A percentile compares a stretch with the other conserved stretches of the same genome.
phyloP scores from a whole-genome alignment of 192 early-diverging fungal genomes.

The Coemansia sp. region DNA sequence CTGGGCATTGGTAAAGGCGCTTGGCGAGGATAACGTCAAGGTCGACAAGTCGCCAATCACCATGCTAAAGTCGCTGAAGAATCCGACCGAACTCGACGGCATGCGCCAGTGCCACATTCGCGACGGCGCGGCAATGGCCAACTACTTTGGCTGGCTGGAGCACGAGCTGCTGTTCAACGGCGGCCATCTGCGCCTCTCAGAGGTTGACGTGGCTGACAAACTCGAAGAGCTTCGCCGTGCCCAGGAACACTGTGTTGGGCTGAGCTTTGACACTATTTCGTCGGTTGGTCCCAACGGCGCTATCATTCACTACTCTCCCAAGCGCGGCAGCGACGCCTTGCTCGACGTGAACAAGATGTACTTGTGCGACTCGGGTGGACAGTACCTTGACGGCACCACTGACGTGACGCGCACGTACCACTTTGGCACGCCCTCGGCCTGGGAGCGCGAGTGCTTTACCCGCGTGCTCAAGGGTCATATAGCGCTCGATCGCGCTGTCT shows the following conservation, averaged over 20 bases:
- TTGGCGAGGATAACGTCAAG: slow-evolving; percentile 64
- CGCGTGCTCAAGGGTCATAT: slow-evolving; percentile 99
- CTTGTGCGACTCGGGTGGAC: slow-evolving; percentile 95
- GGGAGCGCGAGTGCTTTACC: slow-evolving; percentile 93
- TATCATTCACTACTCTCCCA: slow-evolving; percentile 97
- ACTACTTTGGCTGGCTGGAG: slow-evolving; percentile 95
- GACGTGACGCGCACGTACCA: slow-evolving; percentile 96
- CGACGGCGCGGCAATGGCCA: slow-evolving; percentile 86
- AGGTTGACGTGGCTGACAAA: slow-evolving; percentile 85
- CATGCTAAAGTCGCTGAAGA: slow-evolving; percentile 93
- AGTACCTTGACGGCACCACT: slow-evolving; percentile 96
- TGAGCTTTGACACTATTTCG: slow-evolving; percentile 97
- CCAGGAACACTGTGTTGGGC: slow-evolving; percentile 84
- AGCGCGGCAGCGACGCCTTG: slow-evolving; percentile 74
- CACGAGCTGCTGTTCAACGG: slow-evolving; percentile 74
- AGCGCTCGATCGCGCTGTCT: slow-evolving; percentile 84
- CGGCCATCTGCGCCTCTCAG: slow-evolving; percentile 68
- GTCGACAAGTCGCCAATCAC: slow-evolving; percentile 73
- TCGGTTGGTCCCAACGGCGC: slow-evolving; percentile 95
- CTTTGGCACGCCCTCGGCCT: slow-evolving; percentile 80
- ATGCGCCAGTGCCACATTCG: slow-evolving; percentile 91
- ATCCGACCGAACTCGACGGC: slow-evolving; percentile 84
- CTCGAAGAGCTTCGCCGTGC: slow-evolving; percentile 79
- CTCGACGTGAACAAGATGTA: slow-evolving; percentile 83
- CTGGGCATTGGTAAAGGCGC: slow-evolving; percentile 75